These are phyloP conservation scores for Diplosphaera chodatii DNA, from an alignment of 139 green algal species.

Conservation along the genomic window DNA sequence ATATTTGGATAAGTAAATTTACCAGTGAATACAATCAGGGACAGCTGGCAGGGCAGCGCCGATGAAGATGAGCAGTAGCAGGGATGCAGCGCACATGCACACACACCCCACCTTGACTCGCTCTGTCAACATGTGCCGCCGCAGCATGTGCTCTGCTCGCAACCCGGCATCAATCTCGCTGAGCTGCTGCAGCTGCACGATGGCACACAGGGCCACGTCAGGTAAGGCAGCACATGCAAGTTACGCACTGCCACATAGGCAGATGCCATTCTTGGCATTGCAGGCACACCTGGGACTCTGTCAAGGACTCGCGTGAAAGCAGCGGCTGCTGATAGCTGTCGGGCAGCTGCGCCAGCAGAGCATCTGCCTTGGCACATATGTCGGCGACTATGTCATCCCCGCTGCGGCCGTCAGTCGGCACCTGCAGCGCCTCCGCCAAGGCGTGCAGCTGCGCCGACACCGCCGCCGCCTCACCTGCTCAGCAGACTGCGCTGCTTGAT, in stretches of 20 bases:
- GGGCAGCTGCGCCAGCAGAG: slow-evolving; percentile 23
- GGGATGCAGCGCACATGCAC: not conserved
- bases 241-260: not conserved
- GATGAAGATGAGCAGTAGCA: no score
- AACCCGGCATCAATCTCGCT: slow-evolving; percentile 35
- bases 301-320: slow-evolving; percentile 19
- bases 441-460: slow-evolving; percentile 19
- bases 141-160: slow-evolving; percentile 34
- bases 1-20: no score
- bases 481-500: no score
- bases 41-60: no score
- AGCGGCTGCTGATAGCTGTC: slow-evolving; percentile 28
- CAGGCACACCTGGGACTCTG: slow-evolving; percentile 19
- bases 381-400: slow-evolving; percentile 6
- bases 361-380: not conserved
- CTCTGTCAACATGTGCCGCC: slow-evolving; percentile 63
- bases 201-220: no score
- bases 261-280: no score
- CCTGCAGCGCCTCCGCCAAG: slow-evolving; percentile 12
- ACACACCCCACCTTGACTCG: slow-evolving; percentile 35
- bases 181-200: slow-evolving; percentile 24
- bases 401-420: not conserved
- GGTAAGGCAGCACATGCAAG: no score
- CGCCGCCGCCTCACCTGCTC: not conserved
- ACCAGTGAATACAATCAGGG: not conserved